Evolutionary conservation across 441 rosid genomes (phyloP).

Genomic region (Macaranga tanarius): DNA sequence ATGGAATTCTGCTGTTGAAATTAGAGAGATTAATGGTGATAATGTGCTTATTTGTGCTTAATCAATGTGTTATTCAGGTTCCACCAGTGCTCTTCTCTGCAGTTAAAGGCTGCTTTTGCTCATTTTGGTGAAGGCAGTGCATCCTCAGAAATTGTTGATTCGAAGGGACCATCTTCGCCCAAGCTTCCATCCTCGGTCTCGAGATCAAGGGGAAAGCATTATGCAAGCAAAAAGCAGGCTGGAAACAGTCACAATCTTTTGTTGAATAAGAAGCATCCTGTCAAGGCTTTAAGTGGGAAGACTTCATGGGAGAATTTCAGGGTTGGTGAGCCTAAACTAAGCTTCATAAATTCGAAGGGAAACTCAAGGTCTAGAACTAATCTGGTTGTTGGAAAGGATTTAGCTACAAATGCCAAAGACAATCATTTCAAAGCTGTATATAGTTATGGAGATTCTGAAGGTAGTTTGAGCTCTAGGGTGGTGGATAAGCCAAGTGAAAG

Average conservation of each 20-base stretch:
- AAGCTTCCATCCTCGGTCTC: slow-evolving; percentile 51
- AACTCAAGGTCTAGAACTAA: slow-evolving; percentile 32
- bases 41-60: neutral
- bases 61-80: slow-evolving; percentile 38
- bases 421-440: slow-evolving; percentile 23
- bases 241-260: slow-evolving; percentile 21
- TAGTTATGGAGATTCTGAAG: slow-evolving; percentile 10
- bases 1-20: neutral
- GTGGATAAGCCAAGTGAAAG: slow-evolving; percentile 29
- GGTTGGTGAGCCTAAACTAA: slow-evolving; percentile 26
- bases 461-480: slow-evolving; percentile 24
- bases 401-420: slow-evolving; percentile 22
- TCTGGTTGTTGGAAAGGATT: slow-evolving; percentile 28
- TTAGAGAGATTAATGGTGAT: neutral
- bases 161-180: slow-evolving; percentile 37
- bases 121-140: slow-evolving; percentile 29
- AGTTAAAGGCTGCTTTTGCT: slow-evolving; percentile 46
- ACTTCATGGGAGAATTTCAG: slow-evolving; percentile 21
- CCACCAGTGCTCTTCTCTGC: slow-evolving; percentile 50
- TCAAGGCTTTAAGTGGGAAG: slow-evolving; percentile 35
- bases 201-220: slow-evolving; percentile 62
- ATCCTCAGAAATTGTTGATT: slow-evolving; percentile 27
- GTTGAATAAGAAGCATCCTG: slow-evolving; percentile 30
- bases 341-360: slow-evolving; percentile 34
- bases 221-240: slow-evolving; percentile 34